Evolutionary conservation across 306 rosid species (phyloP), one percentile per base, ranked within the genome.

Genomic region (Malus fusca): DNA sequence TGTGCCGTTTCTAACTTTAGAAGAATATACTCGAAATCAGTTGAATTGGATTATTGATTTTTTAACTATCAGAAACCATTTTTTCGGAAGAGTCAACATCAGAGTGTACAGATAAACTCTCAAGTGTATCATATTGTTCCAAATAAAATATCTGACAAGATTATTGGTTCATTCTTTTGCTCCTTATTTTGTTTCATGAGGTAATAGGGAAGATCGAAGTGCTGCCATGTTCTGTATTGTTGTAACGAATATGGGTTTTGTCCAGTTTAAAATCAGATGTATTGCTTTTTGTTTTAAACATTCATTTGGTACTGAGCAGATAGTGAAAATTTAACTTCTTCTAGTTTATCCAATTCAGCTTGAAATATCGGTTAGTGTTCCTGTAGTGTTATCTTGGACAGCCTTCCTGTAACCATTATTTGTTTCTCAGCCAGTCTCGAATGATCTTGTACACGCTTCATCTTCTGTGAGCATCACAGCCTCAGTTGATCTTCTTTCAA

Each of bases 151-250:
- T 74, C 72, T 79, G 59, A 71, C 84, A 56, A 52, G 37, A 61
- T 78, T 82, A 85, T 77, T 79, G 83, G 72, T 79, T 88, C 79
- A 84, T 84, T 86, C 86, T 81, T 79, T 87, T 74, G 22, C 40
- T 69, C 66, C 61, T 48, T 14, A 15, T 15, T 48, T 48, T 48
- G 53, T 48, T 48, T 46, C 53, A 14, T 46, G 53, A 46, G 53
- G 53, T 46, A 46, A 46, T 46, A 46, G 19, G 53, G 2, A 46
- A 15, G 19, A 46, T 14, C 19, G 19, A 46, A 46, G 19, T 15
- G 53, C 7, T 46, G 53, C 19, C 53, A 46, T 48, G 53, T 73
- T 25, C 31, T 0, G 1, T 0, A 60, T 60, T 60, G 13, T 60
- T 60, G 55, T 15, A 56, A 56, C 25, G 62, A n/a, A 56, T n/a